Evolutionary conservation across 176 grass and related monocot species (phyloP).

Genomic region (Aegilops bicornis): DNA sequence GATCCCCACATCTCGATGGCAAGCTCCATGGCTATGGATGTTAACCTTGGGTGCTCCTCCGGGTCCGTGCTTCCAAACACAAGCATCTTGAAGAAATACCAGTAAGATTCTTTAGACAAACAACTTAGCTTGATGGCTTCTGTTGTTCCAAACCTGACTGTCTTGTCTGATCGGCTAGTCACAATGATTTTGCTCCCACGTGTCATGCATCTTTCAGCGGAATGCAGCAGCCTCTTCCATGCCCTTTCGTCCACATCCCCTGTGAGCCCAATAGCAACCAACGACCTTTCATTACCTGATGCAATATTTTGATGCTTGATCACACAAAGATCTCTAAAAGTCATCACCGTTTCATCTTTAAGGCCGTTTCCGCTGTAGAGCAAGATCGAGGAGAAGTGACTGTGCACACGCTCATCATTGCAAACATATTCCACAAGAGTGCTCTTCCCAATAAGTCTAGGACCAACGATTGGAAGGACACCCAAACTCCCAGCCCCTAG

Average conservation of each 20-base stretch:
- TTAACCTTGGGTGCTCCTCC: neutral
- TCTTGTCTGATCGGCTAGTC: neutral
- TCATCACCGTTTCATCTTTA: accelerated
- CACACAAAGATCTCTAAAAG: neutral
- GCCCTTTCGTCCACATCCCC: neutral
- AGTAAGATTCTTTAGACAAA: neutral
- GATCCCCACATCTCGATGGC: neutral
- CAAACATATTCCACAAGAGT: constrained; percentile 2
- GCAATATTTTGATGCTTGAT: neutral
- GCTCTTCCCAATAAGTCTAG: neutral
- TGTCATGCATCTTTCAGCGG: neutral
- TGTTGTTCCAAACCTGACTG: neutral
- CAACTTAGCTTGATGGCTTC: neutral
- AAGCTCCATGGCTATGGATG: constrained; percentile 19
- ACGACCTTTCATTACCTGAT: neutral
- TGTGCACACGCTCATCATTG: neutral
- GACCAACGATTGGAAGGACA: neutral
- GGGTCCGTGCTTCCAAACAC: constrained; percentile 25
- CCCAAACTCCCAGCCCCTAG: neutral
- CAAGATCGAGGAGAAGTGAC: neutral
- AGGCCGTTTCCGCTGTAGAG: neutral
- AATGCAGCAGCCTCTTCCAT: neutral
- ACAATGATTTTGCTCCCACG: constrained; percentile 26
- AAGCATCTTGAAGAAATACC: neutral
- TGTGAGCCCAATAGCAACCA: constrained; percentile 1